Evolutionary conservation across 2,329 filamentous ascomycete genomes (phyloP), one percentile per base, ranked within the genome.

Genomic region (Colletotrichum liriopes): DNA sequence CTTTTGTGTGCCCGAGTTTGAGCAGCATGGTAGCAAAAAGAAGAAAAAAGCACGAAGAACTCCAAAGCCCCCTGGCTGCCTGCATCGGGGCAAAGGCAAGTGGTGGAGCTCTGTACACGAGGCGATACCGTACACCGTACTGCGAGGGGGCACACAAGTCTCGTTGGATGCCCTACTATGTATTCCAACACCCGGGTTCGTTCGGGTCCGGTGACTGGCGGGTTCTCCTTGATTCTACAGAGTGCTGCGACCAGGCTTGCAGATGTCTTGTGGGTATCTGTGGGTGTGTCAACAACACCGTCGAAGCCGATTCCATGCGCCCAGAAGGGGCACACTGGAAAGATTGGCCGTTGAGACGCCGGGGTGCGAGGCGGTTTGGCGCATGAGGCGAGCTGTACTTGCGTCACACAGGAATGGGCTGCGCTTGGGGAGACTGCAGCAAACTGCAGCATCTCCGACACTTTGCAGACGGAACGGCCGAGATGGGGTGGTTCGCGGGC

Each of bases 361-460:
- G 56, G 23, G 43, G 58, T 26, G 55, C 26, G 59, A 65, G 59
- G 54, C 54, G 65, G 59, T 61, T 72, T 61, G 43, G 65, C 47
- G 69, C 65, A 64, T 54, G 47, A 39, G n/a, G 63, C n/a, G n/a
- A 47, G 32, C 14, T 51, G 7, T n/a, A 18, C 11, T 18, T 35
- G 9, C 47, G 32, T 62, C 20, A 18, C 45, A 62, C 32, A 23
- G 26, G 8, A 37, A 20, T 14, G 35, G 37, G 29, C 8, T 41
- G 47, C 39, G 39, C 12, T 16, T 11, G 14, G 39, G 14, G 23
- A 11, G 45, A 45, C 26, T 23, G 12, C 35, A 55, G 14, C 18
- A 49, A 20, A 56, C 37, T 63, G 63, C 54, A 67, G 49, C 64
- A 52, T 59, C 68, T 71, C 35, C 20, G 41, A 41, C 23, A 18